Evolutionary conservation across 345 rosid genomes (phyloP).

Genomic region (Gossypium stocksii): DNA sequence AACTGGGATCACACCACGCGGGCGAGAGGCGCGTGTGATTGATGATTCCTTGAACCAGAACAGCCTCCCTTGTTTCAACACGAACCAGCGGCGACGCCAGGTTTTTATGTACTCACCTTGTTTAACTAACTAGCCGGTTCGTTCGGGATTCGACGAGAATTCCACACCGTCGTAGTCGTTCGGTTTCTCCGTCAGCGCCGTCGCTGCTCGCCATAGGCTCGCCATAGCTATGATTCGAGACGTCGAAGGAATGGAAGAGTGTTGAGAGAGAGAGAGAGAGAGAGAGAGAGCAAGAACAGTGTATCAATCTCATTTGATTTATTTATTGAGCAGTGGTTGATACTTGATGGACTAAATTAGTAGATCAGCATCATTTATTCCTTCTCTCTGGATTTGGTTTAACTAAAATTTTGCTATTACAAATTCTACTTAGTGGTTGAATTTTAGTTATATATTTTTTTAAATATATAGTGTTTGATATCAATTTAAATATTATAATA

Average conservation of each 20-base stretch:
- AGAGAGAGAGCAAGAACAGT: too few relatives aligned
- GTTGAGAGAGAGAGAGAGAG: too few relatives aligned
- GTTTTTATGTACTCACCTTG: constrained; percentile 72
- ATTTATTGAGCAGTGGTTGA: too few relatives aligned
- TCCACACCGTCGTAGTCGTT: constrained; percentile 43
- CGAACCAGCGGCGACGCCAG: constrained; percentile 82
- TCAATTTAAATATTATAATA: too few relatives aligned
- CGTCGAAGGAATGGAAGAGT: constrained; percentile 1
- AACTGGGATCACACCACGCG: constrained; percentile 65
- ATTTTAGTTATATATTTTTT: too few relatives aligned
- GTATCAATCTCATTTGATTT: too few relatives aligned
- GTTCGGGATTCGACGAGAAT: constrained; percentile 68
- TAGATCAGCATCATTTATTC: too few relatives aligned
- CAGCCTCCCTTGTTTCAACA: constrained; percentile 60
- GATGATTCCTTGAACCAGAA: constrained; percentile 72
- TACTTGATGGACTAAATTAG: too few relatives aligned
- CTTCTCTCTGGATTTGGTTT: too few relatives aligned
- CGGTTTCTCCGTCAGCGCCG: constrained; percentile 26
- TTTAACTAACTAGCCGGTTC: constrained; percentile 63
- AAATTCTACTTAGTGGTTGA: too few relatives aligned
- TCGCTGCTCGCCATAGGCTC: constrained; percentile 38
- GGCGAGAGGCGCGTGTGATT: constrained; percentile 47
- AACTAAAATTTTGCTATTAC: too few relatives aligned
- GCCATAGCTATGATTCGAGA: constrained; percentile 20
- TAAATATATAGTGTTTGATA: too few relatives aligned